Conservation (phyloP, 2,329 filamentous ascomycete species). For the Cladosporium sp. region DNA sequence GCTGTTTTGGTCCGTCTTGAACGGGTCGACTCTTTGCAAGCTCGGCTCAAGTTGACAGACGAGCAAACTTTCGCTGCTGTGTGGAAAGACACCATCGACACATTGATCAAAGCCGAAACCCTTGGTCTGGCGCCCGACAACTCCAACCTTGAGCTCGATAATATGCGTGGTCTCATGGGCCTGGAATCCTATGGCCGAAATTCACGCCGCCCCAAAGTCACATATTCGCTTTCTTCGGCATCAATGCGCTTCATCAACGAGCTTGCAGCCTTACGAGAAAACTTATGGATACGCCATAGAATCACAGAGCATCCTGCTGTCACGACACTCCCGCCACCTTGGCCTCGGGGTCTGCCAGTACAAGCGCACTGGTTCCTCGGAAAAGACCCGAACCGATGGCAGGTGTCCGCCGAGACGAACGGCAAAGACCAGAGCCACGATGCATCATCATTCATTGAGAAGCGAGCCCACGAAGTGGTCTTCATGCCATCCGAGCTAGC, state of each 20-base stretch:
- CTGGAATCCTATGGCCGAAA: background rate
- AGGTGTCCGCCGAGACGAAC: background rate
- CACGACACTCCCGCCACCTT: constrained; percentile 31
- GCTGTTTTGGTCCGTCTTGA: constrained; percentile 23
- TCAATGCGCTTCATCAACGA: constrained; percentile 39
- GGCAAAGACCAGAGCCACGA: background rate
- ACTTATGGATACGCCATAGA: constrained; percentile 36
- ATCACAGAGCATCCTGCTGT: constrained; percentile 27
- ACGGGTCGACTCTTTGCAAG: constrained; percentile 22
- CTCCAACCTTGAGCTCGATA: constrained; percentile 20
- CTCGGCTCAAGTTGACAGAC: constrained; percentile 22
- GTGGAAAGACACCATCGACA: constrained; percentile 33
- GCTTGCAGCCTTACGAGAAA: constrained; percentile 36
- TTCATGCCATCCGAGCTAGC: constrained; percentile 21
- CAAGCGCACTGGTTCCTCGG: constrained; percentile 32
- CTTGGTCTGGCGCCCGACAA: background rate
- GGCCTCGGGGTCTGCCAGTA: constrained; percentile 38
- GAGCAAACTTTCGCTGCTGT: constrained; percentile 25
- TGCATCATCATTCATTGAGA: constrained; percentile 15
- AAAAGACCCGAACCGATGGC: constrained; percentile 8
- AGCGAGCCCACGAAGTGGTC: constrained; percentile 21
- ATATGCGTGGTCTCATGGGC: constrained; percentile 21
- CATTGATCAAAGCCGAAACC: constrained; percentile 25
- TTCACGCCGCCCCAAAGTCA: background rate
- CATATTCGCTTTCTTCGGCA: constrained; percentile 24